Percentiles rank a stretch among this genome's conserved stretches.
These are phyloP conservation scores for Ilex aquifolium DNA, from an alignment of 257 asterid genomes.

Conservation along the genomic window DNA sequence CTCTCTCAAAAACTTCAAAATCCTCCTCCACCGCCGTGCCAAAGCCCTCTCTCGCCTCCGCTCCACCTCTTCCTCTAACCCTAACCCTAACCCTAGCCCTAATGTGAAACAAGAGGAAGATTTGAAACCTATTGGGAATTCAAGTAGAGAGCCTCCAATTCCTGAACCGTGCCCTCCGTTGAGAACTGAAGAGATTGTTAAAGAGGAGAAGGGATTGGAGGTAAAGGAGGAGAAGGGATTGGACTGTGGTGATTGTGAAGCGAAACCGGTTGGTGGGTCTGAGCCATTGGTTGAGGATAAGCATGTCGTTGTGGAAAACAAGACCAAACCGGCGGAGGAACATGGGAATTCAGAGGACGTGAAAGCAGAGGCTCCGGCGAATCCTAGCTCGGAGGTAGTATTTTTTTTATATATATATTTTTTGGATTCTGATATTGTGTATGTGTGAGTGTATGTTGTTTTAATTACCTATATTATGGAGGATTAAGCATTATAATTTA, in stretches of 20 bases:
- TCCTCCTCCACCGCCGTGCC: constrained; percentile 67
- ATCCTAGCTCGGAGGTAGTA: constrained; percentile 24
- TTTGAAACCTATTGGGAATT: no score
- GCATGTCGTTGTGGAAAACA: constrained; percentile 22
- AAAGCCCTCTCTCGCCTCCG: constrained; percentile 59
- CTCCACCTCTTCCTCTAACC: constrained; percentile 15
- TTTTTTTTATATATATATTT: neutral
- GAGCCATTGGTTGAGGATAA: constrained; percentile 27
- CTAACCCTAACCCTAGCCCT: constrained; percentile 37
- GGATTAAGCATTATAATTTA: neutral
- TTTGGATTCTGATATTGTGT: neutral
- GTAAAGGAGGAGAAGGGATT: constrained; percentile 3
- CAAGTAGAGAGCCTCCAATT: no score
- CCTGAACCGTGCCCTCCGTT: no score
- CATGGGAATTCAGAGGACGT: neutral
- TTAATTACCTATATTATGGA: constrained; percentile 6
- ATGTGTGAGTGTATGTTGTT: neutral
- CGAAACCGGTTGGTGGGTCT: constrained; percentile 26
- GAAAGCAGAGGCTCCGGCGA: constrained; percentile 16
- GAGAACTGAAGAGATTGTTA: constrained; percentile 15
- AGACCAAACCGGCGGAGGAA: constrained; percentile 2
- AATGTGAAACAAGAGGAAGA: neutral
- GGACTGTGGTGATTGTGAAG: constrained; percentile 17
- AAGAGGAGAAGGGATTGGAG: constrained; percentile 7
- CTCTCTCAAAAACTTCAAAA: constrained; percentile 50